A percentile compares a stretch with the other conserved stretches of the same genome.
These are phyloP conservation scores for Fusarium virguliforme DNA, from an alignment of 2,329 filamentous ascomycete species.

Conservation along the genomic window DNA sequence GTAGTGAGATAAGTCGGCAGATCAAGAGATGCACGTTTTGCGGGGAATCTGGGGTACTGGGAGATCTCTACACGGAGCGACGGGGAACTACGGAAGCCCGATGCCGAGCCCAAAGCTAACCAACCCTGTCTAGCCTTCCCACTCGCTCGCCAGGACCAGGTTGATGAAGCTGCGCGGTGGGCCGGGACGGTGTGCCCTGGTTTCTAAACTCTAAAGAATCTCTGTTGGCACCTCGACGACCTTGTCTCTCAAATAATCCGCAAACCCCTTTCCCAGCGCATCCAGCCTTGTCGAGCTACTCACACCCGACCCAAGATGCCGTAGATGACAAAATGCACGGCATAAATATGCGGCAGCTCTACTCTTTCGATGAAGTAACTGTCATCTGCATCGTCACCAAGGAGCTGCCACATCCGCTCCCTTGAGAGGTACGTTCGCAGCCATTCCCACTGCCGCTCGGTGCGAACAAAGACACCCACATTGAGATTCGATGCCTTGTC, in stretches of 20 bases:
- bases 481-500: slow-evolving; percentile 64
- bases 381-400: slow-evolving; percentile 55
- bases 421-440: slow-evolving; percentile 60
- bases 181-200: too few relatives aligned
- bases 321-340: slow-evolving; percentile 68
- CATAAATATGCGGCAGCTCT: slow-evolving; percentile 62
- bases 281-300: slow-evolving; percentile 66
- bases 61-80: too few relatives aligned
- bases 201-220: background rate
- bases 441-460: slow-evolving; percentile 63
- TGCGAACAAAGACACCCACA: slow-evolving; percentile 63
- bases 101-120: too few relatives aligned
- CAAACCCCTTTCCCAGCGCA: slow-evolving; percentile 68
- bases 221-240: background rate
- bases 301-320: slow-evolving; percentile 63
- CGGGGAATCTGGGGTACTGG: too few relatives aligned
- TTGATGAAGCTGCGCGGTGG: too few relatives aligned
- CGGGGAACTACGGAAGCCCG: too few relatives aligned
- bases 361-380: slow-evolving; percentile 62
- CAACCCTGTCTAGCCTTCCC: too few relatives aligned
- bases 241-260: slow-evolving; percentile 52
- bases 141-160: too few relatives aligned
- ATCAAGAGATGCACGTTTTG: too few relatives aligned
- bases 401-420: slow-evolving; percentile 56
- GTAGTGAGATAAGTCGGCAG: too few relatives aligned